Base-by-base conservation (phyloP, 352 stramenopile species). In the Thalassiosira hispida region DNA sequence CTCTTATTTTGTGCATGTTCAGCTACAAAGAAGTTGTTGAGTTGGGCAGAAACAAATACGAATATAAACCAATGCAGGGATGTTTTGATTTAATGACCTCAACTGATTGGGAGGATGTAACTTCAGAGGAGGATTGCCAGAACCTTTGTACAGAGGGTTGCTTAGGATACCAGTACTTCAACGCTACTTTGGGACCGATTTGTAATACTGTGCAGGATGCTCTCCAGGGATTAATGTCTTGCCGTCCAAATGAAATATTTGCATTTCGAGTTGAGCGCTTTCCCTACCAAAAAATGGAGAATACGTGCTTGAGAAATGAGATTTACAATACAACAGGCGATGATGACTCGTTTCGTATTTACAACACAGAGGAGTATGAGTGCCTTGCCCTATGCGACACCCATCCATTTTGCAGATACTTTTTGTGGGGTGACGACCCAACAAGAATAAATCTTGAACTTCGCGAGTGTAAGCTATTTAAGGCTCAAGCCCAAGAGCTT, bases 11-110 rank as follows among this genome's bases (percentile, higher is more conserved):
- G 12, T 62, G 52, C n/a, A n/a, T n/a, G n/a, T n/a, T n/a, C 52
- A 71, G 62, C 62, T 74, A 74, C 33, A 33, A 66, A 27, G 53
- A 74, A 67, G 51, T 67, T 47, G 40, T 66, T 42, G 65, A 74
- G n/a, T n/a, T n/a, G n/a, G 29, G 35, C 4, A 35, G 8, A 9
- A 60, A 71, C 22, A 71, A 62, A 27, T 71, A 60, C 27, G 27
- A 38, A 42, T 71, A 71, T 38, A 71, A 71, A 38, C 44, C 40
- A 22, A 71, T 60, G 62, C 40, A 71, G 44, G 40, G 16, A 2
- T 71, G 62, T 27, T 56, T 60, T 62, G 31, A 46, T 5, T 20
- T 71, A 44, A 12, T 16, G 5, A 14, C 1, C 27, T 56, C 42
- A 44, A n/a, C n/a, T n/a, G 29, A 42, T 5, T 60, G 46, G 40